These are phyloP conservation scores for Elaphomyces granulatus DNA, from an alignment of 495 filamentous ascomycete species.

Conservation along the genomic window DNA sequence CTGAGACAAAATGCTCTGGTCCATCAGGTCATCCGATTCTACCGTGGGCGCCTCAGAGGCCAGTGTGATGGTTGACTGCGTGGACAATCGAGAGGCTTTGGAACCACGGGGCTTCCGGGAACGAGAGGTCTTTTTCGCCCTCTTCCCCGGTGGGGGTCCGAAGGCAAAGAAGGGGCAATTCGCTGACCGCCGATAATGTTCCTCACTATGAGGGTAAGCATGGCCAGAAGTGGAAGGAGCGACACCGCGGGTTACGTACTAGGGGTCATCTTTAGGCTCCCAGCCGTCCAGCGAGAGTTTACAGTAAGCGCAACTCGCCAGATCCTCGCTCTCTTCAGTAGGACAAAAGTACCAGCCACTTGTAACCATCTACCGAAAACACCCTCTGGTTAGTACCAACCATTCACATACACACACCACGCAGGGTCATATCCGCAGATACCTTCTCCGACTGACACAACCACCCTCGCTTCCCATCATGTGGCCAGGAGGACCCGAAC, in stretches of 20 bases:
- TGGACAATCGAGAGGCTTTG: conserved; percentile 57
- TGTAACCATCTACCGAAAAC: conserved; percentile 58
- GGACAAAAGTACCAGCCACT: conserved; percentile 92
- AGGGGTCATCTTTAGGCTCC: conserved; percentile 81
- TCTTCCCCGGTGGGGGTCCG: conserved; percentile 25
- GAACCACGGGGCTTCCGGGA: conserved; percentile 46
- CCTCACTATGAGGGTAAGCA: conserved; percentile 45
- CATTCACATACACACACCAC: too few species aligned
- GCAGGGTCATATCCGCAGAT: too few species aligned
- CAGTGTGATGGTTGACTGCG: conserved; percentile 44
- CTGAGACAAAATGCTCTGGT: conserved; percentile 52
- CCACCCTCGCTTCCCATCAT: conserved; percentile 80
- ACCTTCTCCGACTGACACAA: conserved; percentile 78
- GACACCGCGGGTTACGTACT: conserved; percentile 41
- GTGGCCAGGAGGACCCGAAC: conserved; percentile 67
- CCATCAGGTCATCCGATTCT: conserved; percentile 40
- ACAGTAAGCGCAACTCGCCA: conserved; percentile 82
- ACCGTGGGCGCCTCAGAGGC: conserved; percentile 39
- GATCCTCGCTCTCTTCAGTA: conserved; percentile 61
- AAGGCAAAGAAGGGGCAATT: conserved; percentile 71
- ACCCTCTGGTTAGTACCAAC: conserved; percentile 7
- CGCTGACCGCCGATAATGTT: conserved; percentile 66
- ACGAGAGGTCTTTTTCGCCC: conserved; percentile 35
- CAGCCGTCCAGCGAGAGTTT: conserved; percentile 73
- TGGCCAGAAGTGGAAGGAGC: conserved; percentile 10